Conservation (phyloP, 2,329 filamentous ascomycete species). For the Talaromyces sp. region DNA sequence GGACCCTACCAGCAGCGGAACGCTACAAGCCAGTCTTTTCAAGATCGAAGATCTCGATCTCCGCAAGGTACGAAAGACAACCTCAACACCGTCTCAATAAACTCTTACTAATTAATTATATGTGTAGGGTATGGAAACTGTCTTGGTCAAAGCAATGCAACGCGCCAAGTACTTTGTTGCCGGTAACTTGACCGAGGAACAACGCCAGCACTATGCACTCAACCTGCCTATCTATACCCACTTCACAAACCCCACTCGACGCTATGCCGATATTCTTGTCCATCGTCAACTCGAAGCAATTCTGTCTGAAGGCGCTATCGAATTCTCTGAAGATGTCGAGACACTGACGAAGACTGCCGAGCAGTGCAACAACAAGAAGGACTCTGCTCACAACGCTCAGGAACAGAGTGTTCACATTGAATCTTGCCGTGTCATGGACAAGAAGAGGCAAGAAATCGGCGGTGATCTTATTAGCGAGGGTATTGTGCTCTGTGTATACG, state of each 20-base stretch:
- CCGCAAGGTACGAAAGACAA: constrained; percentile 57
- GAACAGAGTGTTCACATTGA: constrained; percentile 99
- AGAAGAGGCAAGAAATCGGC: constrained; percentile 76
- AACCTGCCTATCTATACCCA: constrained; percentile 95
- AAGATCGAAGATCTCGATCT: constrained; percentile 82
- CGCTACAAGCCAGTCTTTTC: constrained; percentile 91
- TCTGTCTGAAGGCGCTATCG: constrained; percentile 72
- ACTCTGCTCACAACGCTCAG: constrained; percentile 93
- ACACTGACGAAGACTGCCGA: constrained; percentile 86
- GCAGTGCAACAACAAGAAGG: constrained; percentile 97
- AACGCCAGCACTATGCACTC: constrained; percentile 83
- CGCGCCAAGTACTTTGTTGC: constrained; percentile 92
- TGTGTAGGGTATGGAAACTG: constrained; percentile 78
- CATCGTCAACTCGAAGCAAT: constrained; percentile 90
- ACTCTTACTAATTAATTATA: constrained; percentile 4
- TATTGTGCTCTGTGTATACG: constrained; percentile 94
- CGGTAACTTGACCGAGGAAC: constrained; percentile 68
- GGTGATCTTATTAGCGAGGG: constrained; percentile 93
- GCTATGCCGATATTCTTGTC: constrained; percentile 91
- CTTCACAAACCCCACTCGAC: constrained; percentile 90
- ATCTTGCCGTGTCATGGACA: constrained; percentile 93
- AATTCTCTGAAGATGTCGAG: constrained; percentile 87
- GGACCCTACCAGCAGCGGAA: constrained; percentile 82
- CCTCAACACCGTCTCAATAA: neutral
- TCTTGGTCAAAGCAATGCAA: constrained; percentile 91